Evolutionary conservation across 345 rosid genomes (phyloP), one percentile per base, ranked within the genome.

Genomic region (Ceriops tagal): DNA sequence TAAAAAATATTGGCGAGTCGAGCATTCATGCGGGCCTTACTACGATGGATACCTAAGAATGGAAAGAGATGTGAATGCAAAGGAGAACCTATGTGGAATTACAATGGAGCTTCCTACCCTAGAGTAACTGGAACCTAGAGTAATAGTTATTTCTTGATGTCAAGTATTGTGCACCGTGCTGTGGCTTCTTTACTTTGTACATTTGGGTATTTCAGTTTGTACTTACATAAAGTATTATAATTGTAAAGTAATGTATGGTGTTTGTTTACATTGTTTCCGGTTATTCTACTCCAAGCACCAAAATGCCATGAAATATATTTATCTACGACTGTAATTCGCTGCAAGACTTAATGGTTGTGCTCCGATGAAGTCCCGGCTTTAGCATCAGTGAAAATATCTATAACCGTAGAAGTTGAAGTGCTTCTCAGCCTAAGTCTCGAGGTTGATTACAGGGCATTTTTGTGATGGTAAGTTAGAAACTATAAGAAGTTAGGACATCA

Each of bases 21-120:
- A 76, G 75, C 71, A 76, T 56, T 76, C 79, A 18, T 71, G 79
- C 75, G 79, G 75, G 39, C 53, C 64, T 10, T 49, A 28, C 9
- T 71, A 75, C 32, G n/a, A 56, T 61, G 75, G 75, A 18, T 71
- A 76, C 26, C 26, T 71, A 7, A 65, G 75, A 49, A 76, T 66
- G 68, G 53, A 61, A 47, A 71, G 68, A 13, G 69, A 66, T 30
- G 26, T 71, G 35, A 55, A 31, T 53, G 67, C 39, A 8, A 67
- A 19, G 4, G 65, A 65, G 43, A 75, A 75, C 7, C 74, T 71
- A 19, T 75, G 79, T 28, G 79, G 79, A 6, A 61, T 71, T 61
- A 75, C 79, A 1, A 75, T 70, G 79, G 26, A 37, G 67, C 75
- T 75, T 70, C 75, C 31, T 75, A 70, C 53, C 79, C 75, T 13